A percentile compares a stretch with the other conserved stretches of the same genome.
phyloP scores from a whole-genome alignment of 306 rosid species.

The Dryas alaskensis region DNA sequence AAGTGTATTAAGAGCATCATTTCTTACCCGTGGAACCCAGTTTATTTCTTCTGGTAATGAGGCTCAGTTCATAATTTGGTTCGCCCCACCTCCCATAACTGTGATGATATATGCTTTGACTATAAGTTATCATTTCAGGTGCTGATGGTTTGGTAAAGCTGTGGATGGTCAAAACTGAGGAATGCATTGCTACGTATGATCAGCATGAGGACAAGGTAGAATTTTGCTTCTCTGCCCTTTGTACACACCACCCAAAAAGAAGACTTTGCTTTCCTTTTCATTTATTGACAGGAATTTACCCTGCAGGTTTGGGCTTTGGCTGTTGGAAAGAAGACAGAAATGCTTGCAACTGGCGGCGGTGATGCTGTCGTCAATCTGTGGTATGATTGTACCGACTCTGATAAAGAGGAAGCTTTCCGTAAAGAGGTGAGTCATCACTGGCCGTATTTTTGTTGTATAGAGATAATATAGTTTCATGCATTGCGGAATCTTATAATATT shows the following conservation, averaged over 20 bases:
- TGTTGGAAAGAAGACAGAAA: constrained; percentile 83
- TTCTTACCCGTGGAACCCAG: constrained; percentile 91
- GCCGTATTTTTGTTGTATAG: constrained; percentile 1
- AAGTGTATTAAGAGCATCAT: constrained; percentile 83
- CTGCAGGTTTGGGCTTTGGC: constrained; percentile 92
- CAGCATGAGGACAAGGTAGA: constrained; percentile 88
- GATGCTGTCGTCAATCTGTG: constrained; percentile 82
- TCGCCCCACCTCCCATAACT: not conserved
- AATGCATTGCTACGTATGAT: constrained; percentile 85
- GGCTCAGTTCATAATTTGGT: constrained; percentile 1
- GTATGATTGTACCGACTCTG: constrained; percentile 81
- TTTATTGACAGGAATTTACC: constrained; percentile 27
- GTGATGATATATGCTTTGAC: not conserved
- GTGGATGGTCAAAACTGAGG: constrained; percentile 82
- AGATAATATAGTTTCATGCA: not conserved
- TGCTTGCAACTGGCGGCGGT: constrained; percentile 91
- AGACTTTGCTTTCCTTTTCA: constrained; percentile 5
- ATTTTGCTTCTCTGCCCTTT: not conserved
- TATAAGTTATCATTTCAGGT: constrained; percentile 45
- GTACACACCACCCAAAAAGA: not conserved
- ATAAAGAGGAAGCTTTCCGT: constrained; percentile 80
- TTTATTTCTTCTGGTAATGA: constrained; percentile 77
- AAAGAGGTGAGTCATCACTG: constrained; percentile 52
- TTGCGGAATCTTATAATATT: not conserved
- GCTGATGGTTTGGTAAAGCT: constrained; percentile 90